Percentiles rank a stretch among this genome's conserved stretches.
phyloP scores from a whole-genome alignment of 352 stramenopile species.

The Pythium phragmitis region DNA sequence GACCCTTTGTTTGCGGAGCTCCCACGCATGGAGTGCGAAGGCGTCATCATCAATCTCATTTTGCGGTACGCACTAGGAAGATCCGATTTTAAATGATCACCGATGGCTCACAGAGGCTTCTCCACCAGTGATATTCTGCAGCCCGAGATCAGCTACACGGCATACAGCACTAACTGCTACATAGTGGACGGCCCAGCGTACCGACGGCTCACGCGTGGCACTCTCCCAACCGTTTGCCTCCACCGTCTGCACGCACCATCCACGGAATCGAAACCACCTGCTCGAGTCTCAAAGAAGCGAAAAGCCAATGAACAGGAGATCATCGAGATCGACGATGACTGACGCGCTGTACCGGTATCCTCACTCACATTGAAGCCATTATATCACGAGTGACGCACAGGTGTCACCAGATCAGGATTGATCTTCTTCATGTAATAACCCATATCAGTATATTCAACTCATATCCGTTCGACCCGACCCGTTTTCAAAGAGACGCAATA shows the following conservation, averaged over 20 bases:
- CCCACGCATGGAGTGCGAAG: slow-evolving; percentile 43
- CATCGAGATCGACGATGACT: slow-evolving; percentile 42
- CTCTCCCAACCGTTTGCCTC: slow-evolving; percentile 15
- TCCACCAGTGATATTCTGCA: slow-evolving; percentile 36
- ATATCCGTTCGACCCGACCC: slow-evolving; percentile 1
- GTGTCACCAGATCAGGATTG: slow-evolving; percentile 14
- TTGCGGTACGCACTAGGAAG: slow-evolving; percentile 23
- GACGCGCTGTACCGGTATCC: not conserved
- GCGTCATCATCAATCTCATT: slow-evolving; percentile 53
- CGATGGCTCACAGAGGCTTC: not conserved
- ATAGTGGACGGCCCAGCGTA: slow-evolving; percentile 44
- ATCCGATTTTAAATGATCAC: not conserved
- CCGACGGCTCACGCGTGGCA: slow-evolving; percentile 27
- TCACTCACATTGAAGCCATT: slow-evolving; percentile 24
- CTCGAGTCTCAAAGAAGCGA: slow-evolving; percentile 21
- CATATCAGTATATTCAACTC: slow-evolving; percentile 11
- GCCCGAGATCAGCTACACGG: slow-evolving; percentile 74
- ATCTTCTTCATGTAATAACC: not conserved
- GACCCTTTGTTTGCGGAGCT: slow-evolving; percentile 38
- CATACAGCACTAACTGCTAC: slow-evolving; percentile 78
- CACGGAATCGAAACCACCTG: not conserved
- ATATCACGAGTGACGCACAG: slow-evolving; percentile 5
- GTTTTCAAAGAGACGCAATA: slow-evolving; percentile 20
- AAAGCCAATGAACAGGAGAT: slow-evolving; percentile 18
- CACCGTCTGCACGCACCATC: slow-evolving; percentile 17